Conservation (phyloP, 148 eudicot genomes). For the Talinum fruticosum region DNA sequence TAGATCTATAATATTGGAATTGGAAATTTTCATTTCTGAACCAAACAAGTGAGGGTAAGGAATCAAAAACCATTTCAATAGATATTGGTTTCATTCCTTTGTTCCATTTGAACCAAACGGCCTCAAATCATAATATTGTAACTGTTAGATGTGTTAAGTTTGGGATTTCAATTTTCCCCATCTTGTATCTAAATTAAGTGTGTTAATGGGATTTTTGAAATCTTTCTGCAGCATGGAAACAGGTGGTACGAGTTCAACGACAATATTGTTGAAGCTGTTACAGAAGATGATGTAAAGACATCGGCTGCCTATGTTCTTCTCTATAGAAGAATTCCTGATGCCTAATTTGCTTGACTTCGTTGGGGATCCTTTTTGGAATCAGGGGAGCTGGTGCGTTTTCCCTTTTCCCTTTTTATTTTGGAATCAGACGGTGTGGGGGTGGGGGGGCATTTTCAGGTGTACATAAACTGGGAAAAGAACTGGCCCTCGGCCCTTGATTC, state of each 20-base stretch:
- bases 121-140: no score
- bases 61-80: no score
- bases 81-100: no score
- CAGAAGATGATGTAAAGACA: constrained; percentile 55
- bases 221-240: constrained; percentile 45
- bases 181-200: no score
- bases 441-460: neutral
- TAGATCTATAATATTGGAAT: no score
- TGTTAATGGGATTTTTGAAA: neutral
- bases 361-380: neutral
- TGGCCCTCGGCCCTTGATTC: neutral
- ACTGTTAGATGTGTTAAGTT: no score
- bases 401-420: no score
- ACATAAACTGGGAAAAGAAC: neutral
- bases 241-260: constrained; percentile 85
- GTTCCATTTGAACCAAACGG: no score
- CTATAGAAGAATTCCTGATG: constrained; percentile 55
- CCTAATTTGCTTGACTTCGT: neutral
- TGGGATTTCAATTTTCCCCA: no score
- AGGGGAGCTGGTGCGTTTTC: neutral
- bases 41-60: no score
- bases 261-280: constrained; percentile 42
- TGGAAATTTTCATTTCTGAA: no score
- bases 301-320: constrained; percentile 85
- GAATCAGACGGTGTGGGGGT: no score